These are phyloP conservation scores for Fagus sylvatica DNA, from an alignment of 306 rosid species.

Conservation along the genomic window DNA sequence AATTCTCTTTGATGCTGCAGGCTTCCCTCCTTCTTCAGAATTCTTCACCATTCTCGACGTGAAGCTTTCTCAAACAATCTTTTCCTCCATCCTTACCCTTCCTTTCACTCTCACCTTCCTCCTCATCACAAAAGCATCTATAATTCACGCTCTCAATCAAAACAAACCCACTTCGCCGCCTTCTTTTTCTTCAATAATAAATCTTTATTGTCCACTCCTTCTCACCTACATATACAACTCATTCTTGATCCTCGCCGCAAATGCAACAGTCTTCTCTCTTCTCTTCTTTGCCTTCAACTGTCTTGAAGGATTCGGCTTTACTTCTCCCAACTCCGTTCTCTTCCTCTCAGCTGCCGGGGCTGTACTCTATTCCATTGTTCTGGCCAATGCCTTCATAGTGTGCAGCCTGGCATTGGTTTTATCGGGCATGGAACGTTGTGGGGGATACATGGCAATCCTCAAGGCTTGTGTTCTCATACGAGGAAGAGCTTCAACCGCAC, in stretches of 20 bases:
- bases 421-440: conserved; percentile 65
- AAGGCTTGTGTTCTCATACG: conserved; percentile 66
- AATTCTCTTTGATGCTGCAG: conserved; percentile 73
- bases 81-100: conserved; percentile 59
- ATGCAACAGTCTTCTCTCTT: conserved; percentile 64
- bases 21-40: conserved; percentile 66
- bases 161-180: conserved; percentile 39
- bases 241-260: conserved; percentile 67
- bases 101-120: conserved; percentile 83
- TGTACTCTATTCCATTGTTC: conserved; percentile 74
- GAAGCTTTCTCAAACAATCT: conserved; percentile 82
- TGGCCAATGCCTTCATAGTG: conserved; percentile 74
- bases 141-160: conserved; percentile 55
- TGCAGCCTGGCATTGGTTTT: conserved; percentile 67
- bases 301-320: conserved; percentile 45
- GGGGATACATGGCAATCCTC: conserved; percentile 69
- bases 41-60: conserved; percentile 58
- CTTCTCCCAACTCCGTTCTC: conserved; percentile 40
- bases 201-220: conserved; percentile 61
- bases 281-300: conserved; percentile 65
- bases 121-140: conserved; percentile 64
- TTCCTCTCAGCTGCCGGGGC: conserved; percentile 71
- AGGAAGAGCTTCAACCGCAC: conserved; percentile 71
- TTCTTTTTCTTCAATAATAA: conserved; percentile 37
- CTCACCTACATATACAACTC: conserved; percentile 61